Evolutionary conservation across 345 rosid genomes (phyloP).

Genomic region (Rhodamnia rubescens): DNA sequence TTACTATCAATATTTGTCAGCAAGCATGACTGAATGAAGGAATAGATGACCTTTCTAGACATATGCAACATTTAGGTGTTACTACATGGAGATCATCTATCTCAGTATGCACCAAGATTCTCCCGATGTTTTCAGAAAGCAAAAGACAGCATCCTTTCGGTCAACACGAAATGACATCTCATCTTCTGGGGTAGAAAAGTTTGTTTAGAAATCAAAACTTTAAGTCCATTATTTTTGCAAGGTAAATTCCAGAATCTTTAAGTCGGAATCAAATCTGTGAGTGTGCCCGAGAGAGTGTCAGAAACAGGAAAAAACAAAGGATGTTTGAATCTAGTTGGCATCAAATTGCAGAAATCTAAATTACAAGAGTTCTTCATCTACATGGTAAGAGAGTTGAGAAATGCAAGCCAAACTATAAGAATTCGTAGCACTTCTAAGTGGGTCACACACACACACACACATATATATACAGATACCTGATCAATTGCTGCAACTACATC

Average conservation of each 20-base stretch:
- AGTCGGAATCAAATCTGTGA: not conserved
- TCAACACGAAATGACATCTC: not conserved
- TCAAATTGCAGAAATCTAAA: not conserved
- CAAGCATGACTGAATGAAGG: not conserved
- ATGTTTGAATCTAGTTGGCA: not conserved
- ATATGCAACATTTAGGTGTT: not conserved
- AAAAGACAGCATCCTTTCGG: not conserved
- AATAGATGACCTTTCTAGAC: not conserved
- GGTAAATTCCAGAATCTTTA: not conserved
- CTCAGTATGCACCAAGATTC: not conserved
- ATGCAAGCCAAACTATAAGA: not conserved
- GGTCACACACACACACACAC: no score
- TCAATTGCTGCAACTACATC: slow-evolving; percentile 99
- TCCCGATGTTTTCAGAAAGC: not conserved
- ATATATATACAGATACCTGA: slow-evolving; percentile 36
- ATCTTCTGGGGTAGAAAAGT: not conserved
- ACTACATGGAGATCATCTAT: not conserved
- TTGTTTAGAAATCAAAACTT: not conserved
- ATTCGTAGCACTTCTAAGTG: not conserved
- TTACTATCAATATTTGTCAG: not conserved
- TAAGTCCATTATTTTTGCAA: not conserved
- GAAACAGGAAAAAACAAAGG: not conserved
- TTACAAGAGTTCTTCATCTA: not conserved
- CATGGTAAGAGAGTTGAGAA: not conserved
- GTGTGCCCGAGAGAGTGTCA: not conserved